Evolutionary conservation across 768 basidiomycete species (phyloP).

Genomic region (Mycena leptocephala): DNA sequence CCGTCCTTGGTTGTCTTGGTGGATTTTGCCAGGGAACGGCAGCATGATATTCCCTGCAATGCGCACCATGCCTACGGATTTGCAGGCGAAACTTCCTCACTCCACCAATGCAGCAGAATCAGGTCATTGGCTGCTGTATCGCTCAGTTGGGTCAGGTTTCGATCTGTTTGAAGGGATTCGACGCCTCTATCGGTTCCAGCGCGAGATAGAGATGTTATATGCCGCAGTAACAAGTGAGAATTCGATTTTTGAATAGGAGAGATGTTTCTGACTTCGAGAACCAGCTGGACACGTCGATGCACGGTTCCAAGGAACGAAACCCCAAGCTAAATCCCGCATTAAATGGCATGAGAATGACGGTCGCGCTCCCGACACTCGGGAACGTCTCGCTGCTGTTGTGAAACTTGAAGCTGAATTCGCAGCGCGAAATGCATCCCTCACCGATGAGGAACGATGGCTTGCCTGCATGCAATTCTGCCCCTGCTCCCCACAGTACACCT

Average conservation of each 20-base stretch:
- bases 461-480: neutral
- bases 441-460: neutral
- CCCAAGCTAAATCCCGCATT: neutral
- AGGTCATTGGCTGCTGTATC: neutral
- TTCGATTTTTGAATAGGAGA: neutral
- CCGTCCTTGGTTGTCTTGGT: too few species aligned
- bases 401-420: neutral
- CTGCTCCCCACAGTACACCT: neutral
- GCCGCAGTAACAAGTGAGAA: conserved; percentile 1
- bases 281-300: conserved; percentile 4
- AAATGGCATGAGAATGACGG: neutral
- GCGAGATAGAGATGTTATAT: conserved; percentile 4
- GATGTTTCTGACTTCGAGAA: too few species aligned
- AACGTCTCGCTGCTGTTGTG: neutral
- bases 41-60: too few species aligned
- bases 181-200: conserved; percentile 1
- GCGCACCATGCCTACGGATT: too few species aligned
- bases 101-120: neutral
- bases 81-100: too few species aligned
- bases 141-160: neutral
- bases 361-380: conserved; percentile 12
- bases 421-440: neutral
- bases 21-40: too few species aligned
- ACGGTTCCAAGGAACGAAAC: conserved; percentile 5
- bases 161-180: neutral